A percentile compares a stretch with the other conserved stretches of the same genome.
Conservation (phyloP, 1,284 basidiomycete species). For the Leccinum pallidistipes region DNA sequence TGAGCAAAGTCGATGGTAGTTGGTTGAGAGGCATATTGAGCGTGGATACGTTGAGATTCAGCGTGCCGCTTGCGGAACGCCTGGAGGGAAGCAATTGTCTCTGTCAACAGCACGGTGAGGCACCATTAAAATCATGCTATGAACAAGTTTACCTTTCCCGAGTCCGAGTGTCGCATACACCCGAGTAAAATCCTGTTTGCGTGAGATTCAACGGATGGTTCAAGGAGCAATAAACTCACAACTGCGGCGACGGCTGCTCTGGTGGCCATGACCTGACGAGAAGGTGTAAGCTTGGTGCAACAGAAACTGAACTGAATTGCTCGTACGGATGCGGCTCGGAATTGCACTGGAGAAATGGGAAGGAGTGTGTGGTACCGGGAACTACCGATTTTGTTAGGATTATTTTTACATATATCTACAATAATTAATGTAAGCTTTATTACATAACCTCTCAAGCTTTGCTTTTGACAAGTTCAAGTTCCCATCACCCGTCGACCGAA, state of each 20-base stretch:
- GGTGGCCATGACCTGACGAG: conserved; percentile 61
- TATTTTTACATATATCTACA: conserved; percentile 5
- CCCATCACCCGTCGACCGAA: neutral
- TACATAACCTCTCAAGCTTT: neutral
- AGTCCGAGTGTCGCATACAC: conserved; percentile 90
- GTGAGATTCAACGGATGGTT: conserved; percentile 12
- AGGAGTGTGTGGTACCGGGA: conserved; percentile 23
- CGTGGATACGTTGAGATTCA: conserved; percentile 81
- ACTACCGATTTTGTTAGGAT: conserved; percentile 23
- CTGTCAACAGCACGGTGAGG: conserved; percentile 42
- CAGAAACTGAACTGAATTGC: conserved; percentile 1
- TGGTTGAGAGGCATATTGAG: conserved; percentile 70
- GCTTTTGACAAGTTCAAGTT: neutral
- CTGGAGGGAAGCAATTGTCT: conserved; percentile 87
- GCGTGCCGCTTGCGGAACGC: conserved; percentile 96
- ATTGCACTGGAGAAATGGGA: conserved; percentile 13
- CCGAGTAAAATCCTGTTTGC: conserved; percentile 83
- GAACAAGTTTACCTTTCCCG: conserved; percentile 73
- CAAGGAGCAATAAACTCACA: conserved; percentile 44
- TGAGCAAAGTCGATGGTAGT: conserved; percentile 87
- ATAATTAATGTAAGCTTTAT: neutral
- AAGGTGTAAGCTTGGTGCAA: conserved; percentile 1
- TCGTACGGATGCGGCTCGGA: conserved; percentile 16
- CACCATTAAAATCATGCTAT: neutral
- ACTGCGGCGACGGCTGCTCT: conserved; percentile 79